phyloP scores from a whole-genome alignment of 2,329 filamentous ascomycete genomes.

The Ascochyta lentis region DNA sequence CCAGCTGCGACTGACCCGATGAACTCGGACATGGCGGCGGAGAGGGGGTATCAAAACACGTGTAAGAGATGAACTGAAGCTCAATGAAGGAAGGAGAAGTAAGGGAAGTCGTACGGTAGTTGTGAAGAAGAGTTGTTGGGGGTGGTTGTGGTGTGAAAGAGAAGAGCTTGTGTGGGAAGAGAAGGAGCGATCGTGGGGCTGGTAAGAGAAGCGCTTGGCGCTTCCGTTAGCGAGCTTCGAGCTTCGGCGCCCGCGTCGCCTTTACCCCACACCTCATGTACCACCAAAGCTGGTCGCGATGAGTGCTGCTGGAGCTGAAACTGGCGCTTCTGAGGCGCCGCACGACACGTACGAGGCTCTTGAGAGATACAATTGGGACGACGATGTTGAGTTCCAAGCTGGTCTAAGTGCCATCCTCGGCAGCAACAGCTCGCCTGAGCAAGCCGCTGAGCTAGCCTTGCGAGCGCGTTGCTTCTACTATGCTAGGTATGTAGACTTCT shows the following conservation, averaged over 20 bases:
- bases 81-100: constrained; percentile 30
- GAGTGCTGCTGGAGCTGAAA: constrained; percentile 16
- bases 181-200: constrained; percentile 20
- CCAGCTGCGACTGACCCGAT: constrained; percentile 60
- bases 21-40: constrained; percentile 63
- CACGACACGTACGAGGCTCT: constrained; percentile 63
- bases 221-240: constrained; percentile 20
- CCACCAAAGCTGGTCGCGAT: constrained; percentile 12
- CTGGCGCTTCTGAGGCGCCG: constrained; percentile 28
- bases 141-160: constrained; percentile 27
- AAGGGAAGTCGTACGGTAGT: constrained; percentile 21
- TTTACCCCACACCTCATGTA: constrained; percentile 31
- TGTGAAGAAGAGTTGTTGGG: constrained; percentile 21
- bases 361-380: constrained; percentile 71
- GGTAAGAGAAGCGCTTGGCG: constrained; percentile 29
- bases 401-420: constrained; percentile 71
- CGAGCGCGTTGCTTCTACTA: constrained; percentile 76
- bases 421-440: constrained; percentile 60
- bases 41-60: constrained; percentile 36
- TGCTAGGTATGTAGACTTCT: constrained; percentile 48
- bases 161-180: constrained; percentile 24
- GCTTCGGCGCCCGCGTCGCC: constrained; percentile 16
- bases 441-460: constrained; percentile 64
- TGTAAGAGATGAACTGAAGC: constrained; percentile 30
- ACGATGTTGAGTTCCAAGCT: constrained; percentile 72